Evolutionary conservation across 257 asterid species (phyloP).

Genomic region (Apocynum venetum): DNA sequence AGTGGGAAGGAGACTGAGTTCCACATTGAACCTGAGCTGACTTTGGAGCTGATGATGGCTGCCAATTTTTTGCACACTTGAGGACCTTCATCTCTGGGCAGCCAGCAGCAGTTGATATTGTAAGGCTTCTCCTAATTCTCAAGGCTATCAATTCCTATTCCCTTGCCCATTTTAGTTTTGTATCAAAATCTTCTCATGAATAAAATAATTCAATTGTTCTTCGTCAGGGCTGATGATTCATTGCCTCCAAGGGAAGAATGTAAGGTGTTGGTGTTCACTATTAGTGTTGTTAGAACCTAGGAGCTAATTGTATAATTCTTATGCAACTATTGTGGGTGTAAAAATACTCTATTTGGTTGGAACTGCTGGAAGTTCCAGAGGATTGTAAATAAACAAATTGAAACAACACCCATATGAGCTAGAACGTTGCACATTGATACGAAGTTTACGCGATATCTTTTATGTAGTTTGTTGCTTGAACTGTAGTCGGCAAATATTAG

Average conservation of each 20-base stretch:
- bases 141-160: not conserved
- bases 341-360: not conserved
- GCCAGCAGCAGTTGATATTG: conserved; percentile 17
- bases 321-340: not conserved
- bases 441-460: not conserved
- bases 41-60: conserved; percentile 93
- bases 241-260: not conserved
- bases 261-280: not conserved
- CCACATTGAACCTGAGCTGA: conserved; percentile 85
- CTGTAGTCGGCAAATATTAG: not conserved
- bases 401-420: conserved; percentile 1
- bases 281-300: not conserved
- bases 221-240: conserved; percentile 11
- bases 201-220: not conserved
- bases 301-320: not conserved
- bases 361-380: conserved; percentile 12
- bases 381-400: conserved; percentile 4
- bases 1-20: conserved; percentile 93
- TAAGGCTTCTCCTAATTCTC: conserved; percentile 18
- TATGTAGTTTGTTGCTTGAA: not conserved
- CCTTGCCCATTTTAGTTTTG: not conserved
- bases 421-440: not conserved
- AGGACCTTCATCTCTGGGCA: conserved; percentile 26
- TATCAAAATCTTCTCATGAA: not conserved
- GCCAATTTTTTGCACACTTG: conserved; percentile 83